Evolutionary conservation across 345 rosid species (phyloP), one percentile per base, ranked within the genome.

Genomic region (Garcia nutans): DNA sequence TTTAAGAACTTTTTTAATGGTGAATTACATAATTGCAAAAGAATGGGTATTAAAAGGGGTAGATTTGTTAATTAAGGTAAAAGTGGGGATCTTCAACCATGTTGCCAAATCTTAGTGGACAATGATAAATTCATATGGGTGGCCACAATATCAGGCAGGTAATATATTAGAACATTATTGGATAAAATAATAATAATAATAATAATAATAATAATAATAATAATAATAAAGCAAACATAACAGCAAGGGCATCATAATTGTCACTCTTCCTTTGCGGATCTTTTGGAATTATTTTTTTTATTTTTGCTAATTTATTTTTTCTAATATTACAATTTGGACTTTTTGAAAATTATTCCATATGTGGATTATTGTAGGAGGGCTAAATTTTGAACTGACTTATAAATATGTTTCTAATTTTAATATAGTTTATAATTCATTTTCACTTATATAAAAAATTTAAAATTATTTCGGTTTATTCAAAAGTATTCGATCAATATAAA

Each of bases 131-230:
- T 67, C 31, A n/a, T 55, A 78, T 70, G 62, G 78, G 67, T 12
- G 67, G 61, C 82, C 82, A 65, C 79, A 57, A 3, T 54, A 76
- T 76, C 74, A 26, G 44, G 8, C 28, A 50, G 47, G 68, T 37
- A 65, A 9, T 17, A 72, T 3, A 57, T 56, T 59, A 57, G 24
- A n/a, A 55, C 28, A 55, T 70, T 55, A 55, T 70, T 57, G 56
- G 24, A 71, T 6, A 58, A 57, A 71, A 31, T 28, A 70, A 17
- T 19, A 58, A 10, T n/a, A n/a, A 71, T 16, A 15, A 6, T 23
- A 70, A 17, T 19, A 58, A 10, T n/a, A n/a, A 71, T 16, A 15
- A 6, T 23, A 12, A 58, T 50, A 62, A 45, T 65, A 65, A 23
- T 6, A 68, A 66, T 42, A 74, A 33, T 28, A 61, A n/a, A 64